phyloP scores from a whole-genome alignment of 495 filamentous ascomycete genomes.

The Podospora bellae-mahoneyi region DNA sequence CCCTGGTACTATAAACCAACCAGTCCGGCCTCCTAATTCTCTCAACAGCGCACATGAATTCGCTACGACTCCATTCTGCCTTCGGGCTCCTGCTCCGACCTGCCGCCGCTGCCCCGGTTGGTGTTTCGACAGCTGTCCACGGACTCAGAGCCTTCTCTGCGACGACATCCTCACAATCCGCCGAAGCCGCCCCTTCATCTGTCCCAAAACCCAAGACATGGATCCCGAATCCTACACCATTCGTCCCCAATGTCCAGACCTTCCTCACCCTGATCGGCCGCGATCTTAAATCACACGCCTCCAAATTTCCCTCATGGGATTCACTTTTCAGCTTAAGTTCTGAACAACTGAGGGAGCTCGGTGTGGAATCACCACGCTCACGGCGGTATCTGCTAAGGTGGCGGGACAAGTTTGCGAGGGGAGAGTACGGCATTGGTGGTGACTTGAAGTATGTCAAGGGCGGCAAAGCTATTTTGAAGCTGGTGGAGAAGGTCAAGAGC shows the following conservation, averaged over 20 bases:
- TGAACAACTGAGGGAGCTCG: conserved; percentile 71
- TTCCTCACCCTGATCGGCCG: conserved; percentile 94
- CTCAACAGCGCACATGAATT: conserved; percentile 30
- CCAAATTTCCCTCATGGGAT: conserved; percentile 86
- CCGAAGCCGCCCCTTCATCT: conserved; percentile 37
- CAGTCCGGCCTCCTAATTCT: not conserved
- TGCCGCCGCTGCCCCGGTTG: conserved; percentile 19
- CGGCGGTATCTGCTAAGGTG: conserved; percentile 81
- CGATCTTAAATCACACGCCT: conserved; percentile 68
- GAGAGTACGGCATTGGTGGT: conserved; percentile 72
- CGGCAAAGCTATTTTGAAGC: conserved; percentile 64
- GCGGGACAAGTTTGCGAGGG: conserved; percentile 76
- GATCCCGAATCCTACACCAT: conserved; percentile 70
- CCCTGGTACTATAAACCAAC: not conserved
- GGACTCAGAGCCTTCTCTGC: conserved; percentile 26
- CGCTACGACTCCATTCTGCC: conserved; percentile 29
- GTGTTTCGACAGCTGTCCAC: conserved; percentile 16
- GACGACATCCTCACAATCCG: conserved; percentile 26
- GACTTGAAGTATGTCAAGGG: conserved; percentile 69
- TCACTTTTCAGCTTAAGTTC: conserved; percentile 78
- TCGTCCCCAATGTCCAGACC: conserved; percentile 79
- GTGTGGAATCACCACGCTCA: conserved; percentile 78
- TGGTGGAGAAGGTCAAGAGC: conserved; percentile 57
- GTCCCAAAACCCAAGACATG: conserved; percentile 25
- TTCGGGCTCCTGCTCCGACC: conserved; percentile 35